phyloP scores from a whole-genome alignment of 2,329 filamentous ascomycete genomes.

The Ceratocystis destructans region DNA sequence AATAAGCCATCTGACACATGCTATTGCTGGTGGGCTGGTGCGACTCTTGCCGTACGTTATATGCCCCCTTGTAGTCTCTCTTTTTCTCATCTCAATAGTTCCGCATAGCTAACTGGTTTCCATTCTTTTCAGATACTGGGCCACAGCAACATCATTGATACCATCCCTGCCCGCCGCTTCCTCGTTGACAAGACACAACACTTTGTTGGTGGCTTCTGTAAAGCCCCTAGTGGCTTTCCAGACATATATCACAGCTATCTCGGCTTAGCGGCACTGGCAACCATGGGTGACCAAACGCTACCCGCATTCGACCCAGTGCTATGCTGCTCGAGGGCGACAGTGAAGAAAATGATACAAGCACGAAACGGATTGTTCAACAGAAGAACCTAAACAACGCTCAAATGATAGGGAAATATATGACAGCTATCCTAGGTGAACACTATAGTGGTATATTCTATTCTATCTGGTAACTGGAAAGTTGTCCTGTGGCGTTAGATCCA shows the following conservation, averaged over 20 bases:
- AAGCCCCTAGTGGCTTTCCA: constrained; percentile 51
- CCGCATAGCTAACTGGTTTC: constrained; percentile 7
- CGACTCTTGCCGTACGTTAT: constrained; percentile 37
- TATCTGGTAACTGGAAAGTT: constrained; percentile 4
- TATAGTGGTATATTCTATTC: constrained; percentile 13
- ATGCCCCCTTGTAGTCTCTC: constrained; percentile 24
- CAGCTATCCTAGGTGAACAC: background rate
- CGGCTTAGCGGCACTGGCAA: constrained; percentile 64
- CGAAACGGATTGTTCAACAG: constrained; percentile 24
- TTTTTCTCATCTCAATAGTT: constrained; percentile 25
- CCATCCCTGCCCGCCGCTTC: constrained; percentile 49
- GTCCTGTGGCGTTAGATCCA: background rate
- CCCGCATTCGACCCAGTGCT: constrained; percentile 60
- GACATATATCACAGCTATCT: constrained; percentile 84
- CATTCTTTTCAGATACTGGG: constrained; percentile 39
- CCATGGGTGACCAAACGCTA: constrained; percentile 56
- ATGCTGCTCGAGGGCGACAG: constrained; percentile 54
- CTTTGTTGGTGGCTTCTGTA: constrained; percentile 68
- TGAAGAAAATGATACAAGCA: constrained; percentile 36
- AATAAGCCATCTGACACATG: constrained; percentile 93
- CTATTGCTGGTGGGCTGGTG: constrained; percentile 85
- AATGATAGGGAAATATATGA: too few relatives aligned
- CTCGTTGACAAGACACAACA: constrained; percentile 80
- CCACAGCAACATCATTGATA: constrained; percentile 43
- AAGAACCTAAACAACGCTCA: background rate